These are phyloP conservation scores for Loxodes magnus DNA, from an alignment of 73 alveolate genomes.

Conservation along the genomic window DNA sequence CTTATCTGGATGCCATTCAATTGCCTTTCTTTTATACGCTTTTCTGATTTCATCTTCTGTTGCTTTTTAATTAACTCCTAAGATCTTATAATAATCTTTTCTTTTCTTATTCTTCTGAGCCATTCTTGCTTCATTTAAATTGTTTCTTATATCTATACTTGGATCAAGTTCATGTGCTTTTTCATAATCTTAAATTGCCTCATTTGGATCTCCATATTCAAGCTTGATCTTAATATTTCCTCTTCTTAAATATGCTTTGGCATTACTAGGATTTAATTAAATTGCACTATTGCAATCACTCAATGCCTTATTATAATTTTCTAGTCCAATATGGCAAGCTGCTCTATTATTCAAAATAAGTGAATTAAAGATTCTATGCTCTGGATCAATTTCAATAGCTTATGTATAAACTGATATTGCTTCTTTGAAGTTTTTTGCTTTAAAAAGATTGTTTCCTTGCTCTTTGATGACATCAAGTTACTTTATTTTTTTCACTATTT, in stretches of 20 bases:
- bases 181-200: conserved; percentile 79
- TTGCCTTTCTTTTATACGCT: conserved; percentile 88
- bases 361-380: conserved; percentile 58
- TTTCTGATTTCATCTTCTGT: conserved; percentile 80
- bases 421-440: conserved; percentile 47
- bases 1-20: conserved; percentile 95
- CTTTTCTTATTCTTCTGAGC: conserved; percentile 70
- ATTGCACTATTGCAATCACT: conserved; percentile 72
- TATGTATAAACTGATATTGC: conserved; percentile 83
- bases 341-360: conserved; percentile 80
- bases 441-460: conserved; percentile 65
- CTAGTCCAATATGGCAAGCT: conserved; percentile 54
- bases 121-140: conserved; percentile 55
- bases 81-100: conserved; percentile 87
- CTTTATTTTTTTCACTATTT: conserved; percentile 31
- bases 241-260: conserved; percentile 85
- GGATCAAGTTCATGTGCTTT: conserved; percentile 79
- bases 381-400: conserved; percentile 76
- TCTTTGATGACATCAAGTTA: conserved; percentile 53
- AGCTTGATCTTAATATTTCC: conserved; percentile 65
- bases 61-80: conserved; percentile 73
- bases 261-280: conserved; percentile 64
- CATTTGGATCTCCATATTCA: conserved; percentile 75
- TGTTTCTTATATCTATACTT: conserved; percentile 40
- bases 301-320: conserved; percentile 70